A percentile compares a stretch with the other conserved stretches of the same genome.
Evolutionary conservation across 306 rosid genomes (phyloP).

Genomic region (Rubus parviflorus): DNA sequence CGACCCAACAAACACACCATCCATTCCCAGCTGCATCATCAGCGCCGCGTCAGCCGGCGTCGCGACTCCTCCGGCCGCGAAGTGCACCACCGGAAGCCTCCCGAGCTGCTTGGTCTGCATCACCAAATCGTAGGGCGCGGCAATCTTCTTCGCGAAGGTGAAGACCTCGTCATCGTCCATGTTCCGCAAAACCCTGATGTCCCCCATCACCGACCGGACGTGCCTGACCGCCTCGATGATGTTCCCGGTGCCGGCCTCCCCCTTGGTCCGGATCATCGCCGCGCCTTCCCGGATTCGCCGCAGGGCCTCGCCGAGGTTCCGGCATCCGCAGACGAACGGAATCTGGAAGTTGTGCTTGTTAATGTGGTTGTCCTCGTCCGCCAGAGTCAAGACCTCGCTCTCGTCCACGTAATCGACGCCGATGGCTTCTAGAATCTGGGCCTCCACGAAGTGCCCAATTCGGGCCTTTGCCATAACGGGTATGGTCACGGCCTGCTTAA

Average conservation of each 20-base stretch:
- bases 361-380: slow-evolving; percentile 83
- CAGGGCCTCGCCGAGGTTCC: slow-evolving; percentile 85
- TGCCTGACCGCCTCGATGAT: slow-evolving; percentile 81
- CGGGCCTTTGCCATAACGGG: slow-evolving; percentile 98
- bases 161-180: slow-evolving; percentile 94
- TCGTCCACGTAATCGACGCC: slow-evolving; percentile 87
- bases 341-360: slow-evolving; percentile 86
- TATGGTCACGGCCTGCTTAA: slow-evolving; percentile 79
- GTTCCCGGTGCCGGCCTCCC: slow-evolving; percentile 87
- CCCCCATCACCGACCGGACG: slow-evolving; percentile 80
- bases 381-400: slow-evolving; percentile 75
- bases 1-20: slow-evolving; percentile 85
- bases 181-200: slow-evolving; percentile 68
- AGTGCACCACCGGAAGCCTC: slow-evolving; percentile 84
- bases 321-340: slow-evolving; percentile 89
- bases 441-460: slow-evolving; percentile 87
- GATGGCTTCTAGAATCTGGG: slow-evolving; percentile 83
- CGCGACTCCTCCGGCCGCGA: slow-evolving; percentile 91
- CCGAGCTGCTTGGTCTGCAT: slow-evolving; percentile 93
- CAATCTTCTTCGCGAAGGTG: slow-evolving; percentile 71
- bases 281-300: slow-evolving; percentile 84
- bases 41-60: slow-evolving; percentile 90
- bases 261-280: slow-evolving; percentile 90
- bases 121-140: slow-evolving; percentile 81
- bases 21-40: slow-evolving; percentile 93